Evolutionary conservation across 2,329 filamentous ascomycete genomes (phyloP), one percentile per base, ranked within the genome.

Genomic region (Dendrostoma leiphaemia): DNA sequence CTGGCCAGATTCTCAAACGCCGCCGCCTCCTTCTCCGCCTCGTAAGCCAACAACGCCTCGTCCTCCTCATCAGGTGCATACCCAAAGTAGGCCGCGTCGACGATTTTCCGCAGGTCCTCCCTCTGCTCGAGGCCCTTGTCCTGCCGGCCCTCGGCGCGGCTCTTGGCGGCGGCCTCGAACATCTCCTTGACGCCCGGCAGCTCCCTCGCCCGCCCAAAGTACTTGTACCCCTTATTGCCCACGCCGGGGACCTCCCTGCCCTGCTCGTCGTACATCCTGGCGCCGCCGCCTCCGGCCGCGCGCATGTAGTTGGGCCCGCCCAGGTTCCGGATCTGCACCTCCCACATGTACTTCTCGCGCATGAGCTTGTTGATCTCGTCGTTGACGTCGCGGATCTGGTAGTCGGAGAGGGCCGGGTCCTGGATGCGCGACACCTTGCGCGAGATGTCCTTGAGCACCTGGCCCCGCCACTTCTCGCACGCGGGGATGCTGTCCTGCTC

Each of bases 351-450:
- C 74, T 99, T 99, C 77, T 99, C 94, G 60, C 91, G 86, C 90
- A 99, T 97, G 59, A 96, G 82, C 75, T 96, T 96, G 79, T 99
- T 99, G 79, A 99, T 96, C 74, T 99, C 94, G 72, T 99, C 94
- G 76, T 99, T 99, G 68, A 99, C 79, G 73, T 99, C 94, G 66
- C 94, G 82, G 71, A 99, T 91, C 78, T 97, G 94, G 77, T 89
- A 97, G 79, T 99, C 94, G 73, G 85, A 91, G n/a, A 99, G 81
- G 44, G 88, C 86, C 8, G 84, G 78, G 64, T 99, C 94, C 71
- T 99, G 94, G 74, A 99, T 97, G 68, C 90, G 90, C 60, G 91
- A 91, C 54, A 99, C 91, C 73, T 99, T 99, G 73, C 94, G 91
- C 61, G 88, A 93, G 66, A 99, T 93, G 71, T 99, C 94, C 70